phyloP scores from a whole-genome alignment of 768 basidiomycete species.

The Royoungia palumana region DNA sequence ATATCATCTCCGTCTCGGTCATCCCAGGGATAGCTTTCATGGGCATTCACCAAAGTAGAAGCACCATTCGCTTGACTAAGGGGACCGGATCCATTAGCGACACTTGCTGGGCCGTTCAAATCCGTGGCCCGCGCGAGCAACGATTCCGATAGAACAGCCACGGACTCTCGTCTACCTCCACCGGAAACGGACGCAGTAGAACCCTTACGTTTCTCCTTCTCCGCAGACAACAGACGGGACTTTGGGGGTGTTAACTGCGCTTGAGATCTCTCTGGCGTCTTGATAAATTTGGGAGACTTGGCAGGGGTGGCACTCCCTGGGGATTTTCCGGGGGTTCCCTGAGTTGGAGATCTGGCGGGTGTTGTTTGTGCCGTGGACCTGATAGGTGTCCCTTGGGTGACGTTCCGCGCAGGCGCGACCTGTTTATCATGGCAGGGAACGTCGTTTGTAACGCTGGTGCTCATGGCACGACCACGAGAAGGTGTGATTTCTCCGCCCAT shows the following conservation, averaged over 20 bases:
- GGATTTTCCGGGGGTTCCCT: slow-evolving; percentile 21
- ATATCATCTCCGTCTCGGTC: slow-evolving; percentile 54
- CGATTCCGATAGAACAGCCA: slow-evolving; percentile 18
- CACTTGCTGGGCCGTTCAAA: slow-evolving; percentile 15
- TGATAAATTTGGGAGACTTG: slow-evolving; percentile 22
- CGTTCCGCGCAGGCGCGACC: slow-evolving; percentile 12
- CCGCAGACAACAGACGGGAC: slow-evolving; percentile 13
- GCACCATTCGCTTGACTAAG: slow-evolving; percentile 24
- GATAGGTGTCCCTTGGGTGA: slow-evolving; percentile 12
- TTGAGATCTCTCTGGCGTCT: slow-evolving; percentile 21
- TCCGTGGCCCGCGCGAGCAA: slow-evolving; percentile 9
- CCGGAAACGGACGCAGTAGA: slow-evolving; percentile 16
- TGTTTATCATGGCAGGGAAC: slow-evolving; percentile 11
- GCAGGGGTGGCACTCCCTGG: slow-evolving; percentile 18
- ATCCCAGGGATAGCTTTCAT: slow-evolving; percentile 25
- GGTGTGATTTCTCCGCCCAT: slow-evolving; percentile 12
- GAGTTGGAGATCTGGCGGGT: slow-evolving; percentile 16
- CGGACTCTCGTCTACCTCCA: slow-evolving; percentile 15
- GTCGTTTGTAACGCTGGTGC: slow-evolving; percentile 8
- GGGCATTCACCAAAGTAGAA: slow-evolving; percentile 17
- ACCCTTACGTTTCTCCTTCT: slow-evolving; percentile 19
- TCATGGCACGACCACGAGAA: slow-evolving; percentile 17
- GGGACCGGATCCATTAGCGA: slow-evolving; percentile 18
- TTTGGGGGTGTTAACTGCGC: slow-evolving; percentile 21
- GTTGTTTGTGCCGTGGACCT: slow-evolving; percentile 18